A percentile compares a stretch with the other conserved stretches of the same genome.
phyloP scores from a whole-genome alignment of 139 green algal genomes.

The Medakamo hakoo region DNA sequence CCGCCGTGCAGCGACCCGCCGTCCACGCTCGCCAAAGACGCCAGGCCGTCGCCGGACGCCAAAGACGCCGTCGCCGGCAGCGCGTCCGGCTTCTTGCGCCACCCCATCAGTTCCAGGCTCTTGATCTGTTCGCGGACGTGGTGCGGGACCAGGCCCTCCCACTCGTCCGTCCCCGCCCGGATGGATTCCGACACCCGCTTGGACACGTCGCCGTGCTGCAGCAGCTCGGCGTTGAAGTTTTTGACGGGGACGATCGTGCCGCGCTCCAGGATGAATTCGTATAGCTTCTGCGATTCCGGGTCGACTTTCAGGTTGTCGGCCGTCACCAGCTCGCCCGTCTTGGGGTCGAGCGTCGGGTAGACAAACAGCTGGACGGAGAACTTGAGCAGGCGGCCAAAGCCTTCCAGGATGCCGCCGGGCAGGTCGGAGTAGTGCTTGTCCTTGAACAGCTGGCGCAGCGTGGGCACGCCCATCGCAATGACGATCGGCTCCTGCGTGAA shows the following conservation, averaged over 20 bases:
- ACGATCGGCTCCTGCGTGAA: constrained; percentile 25
- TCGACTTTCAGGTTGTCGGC: constrained; percentile 24
- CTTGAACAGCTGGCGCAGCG: constrained; percentile 23
- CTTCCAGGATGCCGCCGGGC: constrained; percentile 30
- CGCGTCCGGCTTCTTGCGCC: too few species aligned
- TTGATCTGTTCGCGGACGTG: constrained; percentile 27
- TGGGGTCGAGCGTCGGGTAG: constrained; percentile 26
- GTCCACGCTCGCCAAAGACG: not conserved
- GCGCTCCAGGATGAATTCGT: constrained; percentile 27
- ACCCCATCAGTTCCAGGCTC: constrained; percentile 17
- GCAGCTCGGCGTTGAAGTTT: constrained; percentile 16
- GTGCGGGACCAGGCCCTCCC: constrained; percentile 22
- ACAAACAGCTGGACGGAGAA: constrained; percentile 30
- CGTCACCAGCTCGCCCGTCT: constrained; percentile 19
- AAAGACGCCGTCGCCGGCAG: not conserved
- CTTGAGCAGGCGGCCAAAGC: constrained; percentile 31
- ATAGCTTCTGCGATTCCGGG: constrained; percentile 24
- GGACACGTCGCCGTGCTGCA: constrained; percentile 21
- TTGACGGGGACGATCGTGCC: constrained; percentile 25
- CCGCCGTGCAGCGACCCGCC: too few species aligned
- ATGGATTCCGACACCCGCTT: constrained; percentile 23
- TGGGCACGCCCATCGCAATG: constrained; percentile 22
- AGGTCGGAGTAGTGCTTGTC: constrained; percentile 26
- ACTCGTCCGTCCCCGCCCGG: constrained; percentile 19
- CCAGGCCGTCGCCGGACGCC: not conserved